Percentiles rank a stretch among this genome's conserved stretches.
These are phyloP conservation scores for Turritis glabra DNA, from an alignment of 345 rosid species.

Conservation along the genomic window DNA sequence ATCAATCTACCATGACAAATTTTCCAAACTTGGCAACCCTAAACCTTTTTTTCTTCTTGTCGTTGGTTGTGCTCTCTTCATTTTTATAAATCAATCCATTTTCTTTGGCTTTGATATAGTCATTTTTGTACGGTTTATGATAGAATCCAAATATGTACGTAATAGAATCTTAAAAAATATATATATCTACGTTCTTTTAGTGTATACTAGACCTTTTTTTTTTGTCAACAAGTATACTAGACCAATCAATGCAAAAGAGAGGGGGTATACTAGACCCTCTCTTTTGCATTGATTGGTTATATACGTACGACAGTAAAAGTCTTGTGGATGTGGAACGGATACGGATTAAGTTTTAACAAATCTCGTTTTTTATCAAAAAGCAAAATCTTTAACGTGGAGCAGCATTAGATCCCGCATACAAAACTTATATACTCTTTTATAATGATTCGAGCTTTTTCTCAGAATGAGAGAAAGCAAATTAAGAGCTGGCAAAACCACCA, in stretches of 20 bases:
- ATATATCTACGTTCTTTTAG: background rate
- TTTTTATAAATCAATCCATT: background rate
- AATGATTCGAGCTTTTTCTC: background rate
- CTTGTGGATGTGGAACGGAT: background rate
- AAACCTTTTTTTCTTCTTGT: no score
- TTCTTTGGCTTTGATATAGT: background rate
- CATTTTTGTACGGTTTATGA: background rate
- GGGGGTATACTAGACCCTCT: no score
- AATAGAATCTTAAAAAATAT: background rate
- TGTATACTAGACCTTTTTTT: no score
- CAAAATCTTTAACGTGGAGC: background rate
- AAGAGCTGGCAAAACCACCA: conserved; percentile 1
- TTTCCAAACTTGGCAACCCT: no score
- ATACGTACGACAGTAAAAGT: background rate
- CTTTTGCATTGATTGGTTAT: background rate
- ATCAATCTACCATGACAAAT: no score
- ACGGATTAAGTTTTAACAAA: background rate
- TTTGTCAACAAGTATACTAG: no score
- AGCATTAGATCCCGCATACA: background rate
- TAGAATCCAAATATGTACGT: background rate
- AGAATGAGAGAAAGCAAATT: background rate
- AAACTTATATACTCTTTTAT: background rate
- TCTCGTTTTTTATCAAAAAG: background rate
- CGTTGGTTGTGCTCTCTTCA: background rate
- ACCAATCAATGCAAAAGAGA: no score